Evolutionary conservation across 495 filamentous ascomycete species (phyloP), one percentile per base, ranked within the genome.

Genomic region (Bacidia rubella): DNA sequence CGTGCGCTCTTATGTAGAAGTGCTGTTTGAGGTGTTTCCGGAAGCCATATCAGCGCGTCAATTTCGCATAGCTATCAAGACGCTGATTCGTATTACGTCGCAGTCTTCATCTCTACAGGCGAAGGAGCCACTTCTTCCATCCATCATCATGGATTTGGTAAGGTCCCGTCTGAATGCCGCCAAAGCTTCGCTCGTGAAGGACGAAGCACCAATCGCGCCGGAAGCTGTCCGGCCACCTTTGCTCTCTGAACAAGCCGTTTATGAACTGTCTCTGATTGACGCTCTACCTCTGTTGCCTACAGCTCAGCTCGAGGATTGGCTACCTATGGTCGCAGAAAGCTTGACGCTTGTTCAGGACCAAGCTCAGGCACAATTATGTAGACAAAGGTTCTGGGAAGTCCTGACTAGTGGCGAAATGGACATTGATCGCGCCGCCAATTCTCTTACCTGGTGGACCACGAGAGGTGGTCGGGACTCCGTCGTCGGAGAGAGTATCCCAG

Each of bases 41-140:
- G 58, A 72, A 4, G 85, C 85, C 55, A 79, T 98, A 15, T 90
- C 87, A 1, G 76, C 83, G 2, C 78, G 88, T 5, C 92, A 98
- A 69, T 97, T 98, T 69, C 80, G 90, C 35, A 75, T 97, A 15
- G 92, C 90, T 21, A 90, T 95, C 75, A 88, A 86, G 63, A 90
- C 87, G 7, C 70, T 97, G 48, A 78, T 96, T 58, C 81, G 83
- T 59, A 81, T 96, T 49, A 78, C 87, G n/a, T 80, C 85, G 2
- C 88, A 90, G 20, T 90, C 92, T 0, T 85, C 80, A 27, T 76
- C 75, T 15, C 69, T 95, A 29, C 76, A 84, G 15, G 78, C 74
- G 45, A 74, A 66, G 7, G 81, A 93, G 48, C 88, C 85, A 1
- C 70, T 85, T 51, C 76, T 96, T 19, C 74, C 86, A 0, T 85